phyloP scores from a whole-genome alignment of 2,329 filamentous ascomycete genomes.

The Colletotrichum trifolii region DNA sequence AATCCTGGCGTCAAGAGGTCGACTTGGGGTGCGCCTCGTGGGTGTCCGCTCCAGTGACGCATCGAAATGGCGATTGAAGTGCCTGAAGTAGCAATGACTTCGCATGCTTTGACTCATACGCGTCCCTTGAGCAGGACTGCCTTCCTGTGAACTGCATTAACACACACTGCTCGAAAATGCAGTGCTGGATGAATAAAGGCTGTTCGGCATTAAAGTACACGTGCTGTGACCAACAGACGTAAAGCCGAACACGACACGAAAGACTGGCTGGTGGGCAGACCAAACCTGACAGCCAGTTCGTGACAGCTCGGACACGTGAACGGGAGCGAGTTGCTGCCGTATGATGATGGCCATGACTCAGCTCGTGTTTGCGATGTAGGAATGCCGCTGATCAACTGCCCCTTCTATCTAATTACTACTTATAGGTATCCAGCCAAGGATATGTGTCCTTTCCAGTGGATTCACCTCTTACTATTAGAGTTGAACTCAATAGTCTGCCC shows the following conservation, averaged over 20 bases:
- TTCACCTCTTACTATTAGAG: too few species aligned
- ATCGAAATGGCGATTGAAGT: too few species aligned
- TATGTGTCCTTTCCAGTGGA: too few species aligned
- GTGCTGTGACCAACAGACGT: background rate
- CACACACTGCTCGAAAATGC: constrained; percentile 7
- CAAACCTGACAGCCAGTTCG: background rate
- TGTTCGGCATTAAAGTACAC: background rate
- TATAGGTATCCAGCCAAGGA: too few species aligned
- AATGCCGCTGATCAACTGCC: too few species aligned
- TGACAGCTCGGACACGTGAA: constrained; percentile 2
- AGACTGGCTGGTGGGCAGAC: background rate
- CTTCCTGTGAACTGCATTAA: constrained; percentile 12
- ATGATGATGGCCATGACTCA: too few species aligned
- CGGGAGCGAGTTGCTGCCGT: background rate
- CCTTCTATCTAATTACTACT: too few species aligned
- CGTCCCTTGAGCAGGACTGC: background rate
- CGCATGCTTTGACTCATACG: constrained; percentile 24
- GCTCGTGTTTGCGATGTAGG: too few species aligned
- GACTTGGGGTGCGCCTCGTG: too few species aligned
- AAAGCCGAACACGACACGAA: constrained; percentile 18
- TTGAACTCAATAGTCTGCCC: too few species aligned
- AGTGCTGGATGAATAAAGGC: constrained; percentile 6
- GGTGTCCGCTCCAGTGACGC: too few species aligned
- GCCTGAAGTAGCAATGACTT: constrained; percentile 17
- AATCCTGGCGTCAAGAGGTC: too few species aligned